Base-by-base conservation (phyloP, 2,329 filamentous ascomycete genomes). In the Neonectria coccinea region DNA sequence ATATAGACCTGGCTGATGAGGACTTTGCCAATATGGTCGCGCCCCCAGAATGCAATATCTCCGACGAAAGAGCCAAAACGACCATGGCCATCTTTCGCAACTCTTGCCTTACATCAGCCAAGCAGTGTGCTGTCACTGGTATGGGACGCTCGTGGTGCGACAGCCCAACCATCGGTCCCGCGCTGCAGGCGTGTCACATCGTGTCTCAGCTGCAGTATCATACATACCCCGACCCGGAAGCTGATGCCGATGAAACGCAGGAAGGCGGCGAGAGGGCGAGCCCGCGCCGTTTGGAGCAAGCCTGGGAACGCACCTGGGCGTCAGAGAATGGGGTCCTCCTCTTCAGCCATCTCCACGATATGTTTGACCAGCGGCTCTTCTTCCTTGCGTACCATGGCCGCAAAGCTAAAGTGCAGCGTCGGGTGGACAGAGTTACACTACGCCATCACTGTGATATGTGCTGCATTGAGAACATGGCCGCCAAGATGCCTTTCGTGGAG, bases 391-490 rank as follows among this genome's bases (percentile, higher is more conserved):
- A 33, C 12, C 31, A 33, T 33, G 31, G 31, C 12, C 11, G 31
- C 31, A 33, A 29, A 29, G 27, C 27, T 5, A 29, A 29, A 29
- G 27, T 29, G 31, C 31, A 33, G 31, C 31, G 31, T 33, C 12
- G 4, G 9, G 48, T 68, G n/a, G 66, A 71, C 42, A 33, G 25
- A 10, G 39, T 33, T 5, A 65, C 69, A 11, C 53, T 73, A 7
- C 64, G 62, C 20, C 63, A 69, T 41, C 67, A 71, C 51, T 72
- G 65, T 39, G 66, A 69, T 7, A 70, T 72, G 66, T 69, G 56
- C 33, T 72, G 67, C 52, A 69, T 72, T 41, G 70, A 72, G 51
- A 72, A 70, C 25, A 69, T 72, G 65, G 50, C 56, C 9, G 57
- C 56, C 55, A 25, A 62, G 55, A 57, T 33, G 31, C 31, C 31